phyloP scores from a whole-genome alignment of 306 rosid species.

The Fagus crenata region DNA sequence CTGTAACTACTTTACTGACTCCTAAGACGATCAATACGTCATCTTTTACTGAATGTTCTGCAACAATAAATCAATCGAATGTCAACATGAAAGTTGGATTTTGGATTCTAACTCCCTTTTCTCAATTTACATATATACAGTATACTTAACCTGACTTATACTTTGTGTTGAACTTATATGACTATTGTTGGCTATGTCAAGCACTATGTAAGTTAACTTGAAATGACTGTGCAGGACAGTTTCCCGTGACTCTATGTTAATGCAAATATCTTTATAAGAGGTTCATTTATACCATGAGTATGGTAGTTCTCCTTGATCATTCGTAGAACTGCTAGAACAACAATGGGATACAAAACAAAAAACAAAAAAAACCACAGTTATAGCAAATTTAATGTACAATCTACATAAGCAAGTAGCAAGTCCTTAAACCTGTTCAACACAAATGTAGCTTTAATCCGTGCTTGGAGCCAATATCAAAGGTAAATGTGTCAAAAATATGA shows the following conservation, averaged over 20 bases:
- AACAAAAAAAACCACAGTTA: not conserved
- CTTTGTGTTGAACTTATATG: slow-evolving; percentile 12
- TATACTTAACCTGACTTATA: not conserved
- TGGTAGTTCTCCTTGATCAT: slow-evolving; percentile 85
- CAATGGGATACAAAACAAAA: slow-evolving; percentile 40
- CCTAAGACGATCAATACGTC: slow-evolving; percentile 81
- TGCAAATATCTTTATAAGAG: not conserved
- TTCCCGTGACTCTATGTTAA: not conserved
- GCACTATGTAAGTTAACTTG: not conserved
- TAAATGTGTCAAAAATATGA: slow-evolving; percentile 13
- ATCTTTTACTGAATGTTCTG: slow-evolving; percentile 68
- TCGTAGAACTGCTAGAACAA: slow-evolving; percentile 84
- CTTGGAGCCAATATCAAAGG: slow-evolving; percentile 13
- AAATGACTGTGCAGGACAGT: not conserved
- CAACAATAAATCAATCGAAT: slow-evolving; percentile 34
- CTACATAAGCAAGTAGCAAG: not conserved
- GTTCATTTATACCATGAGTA: slow-evolving; percentile 49
- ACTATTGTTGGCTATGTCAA: slow-evolving; percentile 2
- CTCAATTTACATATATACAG: not conserved
- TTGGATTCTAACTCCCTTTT: not conserved
- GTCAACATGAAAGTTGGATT: slow-evolving; percentile 16
- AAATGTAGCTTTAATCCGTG: slow-evolving; percentile 20
- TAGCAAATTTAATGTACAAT: not conserved
- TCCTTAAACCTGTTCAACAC: slow-evolving; percentile 7
- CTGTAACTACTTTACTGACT: slow-evolving; percentile 50